Evolutionary conservation across 1,139 yeast genomes (phyloP).

Genomic region (Starmera stellimalicola): DNA sequence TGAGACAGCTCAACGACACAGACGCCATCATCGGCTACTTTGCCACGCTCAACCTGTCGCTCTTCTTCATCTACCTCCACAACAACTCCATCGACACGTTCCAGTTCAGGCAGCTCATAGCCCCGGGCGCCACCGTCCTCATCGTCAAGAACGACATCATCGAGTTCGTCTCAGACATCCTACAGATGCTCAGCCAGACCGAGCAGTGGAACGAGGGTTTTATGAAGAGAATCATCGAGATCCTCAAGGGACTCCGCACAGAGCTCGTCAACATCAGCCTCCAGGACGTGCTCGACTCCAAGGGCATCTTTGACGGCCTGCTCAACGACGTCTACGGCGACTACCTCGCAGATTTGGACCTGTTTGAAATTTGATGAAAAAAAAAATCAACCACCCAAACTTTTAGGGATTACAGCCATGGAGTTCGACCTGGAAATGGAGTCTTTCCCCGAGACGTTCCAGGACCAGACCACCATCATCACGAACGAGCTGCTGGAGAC

Average conservation of each 20-base stretch:
- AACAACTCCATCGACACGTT: slow-evolving; percentile 18
- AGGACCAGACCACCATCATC: too few species aligned
- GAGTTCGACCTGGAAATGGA: background rate
- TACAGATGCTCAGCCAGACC: background rate
- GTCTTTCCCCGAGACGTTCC: too few species aligned
- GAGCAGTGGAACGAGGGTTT: background rate
- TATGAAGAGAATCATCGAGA: background rate
- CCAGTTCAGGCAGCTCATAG: background rate
- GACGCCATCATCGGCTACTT: slow-evolving; percentile 33
- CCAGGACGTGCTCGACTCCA: background rate
- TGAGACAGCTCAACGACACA: slow-evolving; percentile 25
- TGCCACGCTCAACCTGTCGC: slow-evolving; percentile 25
- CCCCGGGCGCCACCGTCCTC: background rate
- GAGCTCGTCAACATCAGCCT: background rate
- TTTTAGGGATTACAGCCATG: too few species aligned
- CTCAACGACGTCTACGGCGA: background rate
- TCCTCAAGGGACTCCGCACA: background rate
- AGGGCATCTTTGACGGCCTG: background rate
- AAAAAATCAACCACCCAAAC: background rate
- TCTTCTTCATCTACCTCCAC: slow-evolving; percentile 28
- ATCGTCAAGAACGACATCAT: background rate
- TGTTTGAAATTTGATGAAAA: background rate
- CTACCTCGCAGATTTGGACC: background rate
- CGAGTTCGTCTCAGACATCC: background rate
- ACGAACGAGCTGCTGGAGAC: too few species aligned